Percentiles rank a stretch among this genome's conserved stretches.
These are phyloP conservation scores for Aspergillus baeticus DNA, from an alignment of 495 filamentous ascomycete genomes.

Conservation along the genomic window DNA sequence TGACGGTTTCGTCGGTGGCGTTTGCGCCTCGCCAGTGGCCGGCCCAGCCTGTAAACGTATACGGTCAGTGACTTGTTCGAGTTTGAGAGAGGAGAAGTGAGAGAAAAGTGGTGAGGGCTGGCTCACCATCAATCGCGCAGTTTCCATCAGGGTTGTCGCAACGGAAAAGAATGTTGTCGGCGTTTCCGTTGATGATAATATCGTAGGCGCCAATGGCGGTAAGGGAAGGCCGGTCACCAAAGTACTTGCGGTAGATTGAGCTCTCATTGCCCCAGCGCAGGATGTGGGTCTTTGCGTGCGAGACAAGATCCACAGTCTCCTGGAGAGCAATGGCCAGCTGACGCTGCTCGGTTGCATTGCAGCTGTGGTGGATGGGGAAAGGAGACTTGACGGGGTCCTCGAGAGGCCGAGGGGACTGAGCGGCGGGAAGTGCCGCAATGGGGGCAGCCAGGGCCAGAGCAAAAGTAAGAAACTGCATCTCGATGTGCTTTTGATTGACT, in stretches of 20 bases:
- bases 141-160: constrained; percentile 61
- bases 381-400: constrained; percentile 13
- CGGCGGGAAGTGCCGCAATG: constrained; percentile 1
- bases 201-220: constrained; percentile 54
- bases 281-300: constrained; percentile 47
- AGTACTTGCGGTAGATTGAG: constrained; percentile 56
- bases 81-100: not conserved
- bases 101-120: not conserved
- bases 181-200: constrained; percentile 46
- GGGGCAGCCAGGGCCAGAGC: constrained; percentile 9
- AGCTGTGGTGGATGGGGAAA: constrained; percentile 54
- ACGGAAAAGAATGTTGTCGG: constrained; percentile 48
- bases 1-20: constrained; percentile 58
- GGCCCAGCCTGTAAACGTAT: constrained; percentile 43
- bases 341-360: constrained; percentile 50
- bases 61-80: not conserved
- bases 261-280: constrained; percentile 50
- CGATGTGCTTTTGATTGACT: constrained; percentile 1
- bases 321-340: constrained; percentile 47
- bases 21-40: constrained; percentile 61
- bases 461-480: constrained; percentile 11
- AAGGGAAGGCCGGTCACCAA: constrained; percentile 47
- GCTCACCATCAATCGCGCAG: constrained; percentile 45
- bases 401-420: constrained; percentile 3
- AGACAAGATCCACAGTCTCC: constrained; percentile 47